A percentile compares a stretch with the other conserved stretches of the same genome.
These are phyloP conservation scores for Asterophora parasitica DNA, from an alignment of 768 basidiomycete species.

Conservation along the genomic window DNA sequence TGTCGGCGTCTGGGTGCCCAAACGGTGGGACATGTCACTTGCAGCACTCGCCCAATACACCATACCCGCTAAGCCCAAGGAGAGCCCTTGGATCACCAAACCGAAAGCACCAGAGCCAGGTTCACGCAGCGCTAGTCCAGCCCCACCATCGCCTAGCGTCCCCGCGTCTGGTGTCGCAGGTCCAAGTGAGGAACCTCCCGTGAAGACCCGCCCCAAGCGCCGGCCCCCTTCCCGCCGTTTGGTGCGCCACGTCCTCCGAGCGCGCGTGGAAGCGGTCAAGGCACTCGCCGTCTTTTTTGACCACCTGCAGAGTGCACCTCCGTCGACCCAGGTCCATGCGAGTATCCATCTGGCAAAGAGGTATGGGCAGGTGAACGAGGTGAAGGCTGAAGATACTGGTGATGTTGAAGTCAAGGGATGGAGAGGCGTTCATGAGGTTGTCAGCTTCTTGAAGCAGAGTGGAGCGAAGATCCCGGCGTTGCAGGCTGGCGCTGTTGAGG, in stretches of 20 bases:
- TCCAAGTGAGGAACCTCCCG: conserved; percentile 36
- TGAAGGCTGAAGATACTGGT: conserved; percentile 19
- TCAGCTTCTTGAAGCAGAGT: conserved; percentile 58
- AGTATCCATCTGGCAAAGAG: conserved; percentile 44
- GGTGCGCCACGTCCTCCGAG: conserved; percentile 84
- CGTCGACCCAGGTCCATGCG: conserved; percentile 36
- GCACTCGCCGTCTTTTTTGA: conserved; percentile 71
- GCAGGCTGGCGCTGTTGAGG: conserved; percentile 41
- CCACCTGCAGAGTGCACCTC: conserved; percentile 43
- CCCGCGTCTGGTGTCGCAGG: conserved; percentile 9
- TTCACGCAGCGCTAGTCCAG: conserved; percentile 12
- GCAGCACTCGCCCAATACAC: conserved; percentile 72
- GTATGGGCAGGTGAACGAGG: conserved; percentile 44
- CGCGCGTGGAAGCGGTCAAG: conserved; percentile 78
- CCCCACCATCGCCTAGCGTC: conserved; percentile 17
- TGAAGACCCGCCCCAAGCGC: conserved; percentile 31
- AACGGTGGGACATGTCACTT: conserved; percentile 74
- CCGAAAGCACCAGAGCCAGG: conserved; percentile 26
- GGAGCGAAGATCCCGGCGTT: conserved; percentile 69
- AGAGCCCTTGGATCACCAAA: conserved; percentile 67
- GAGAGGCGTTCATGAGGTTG: conserved; percentile 67
- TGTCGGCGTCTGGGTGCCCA: conserved; percentile 90
- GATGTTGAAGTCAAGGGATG: conserved; percentile 42
- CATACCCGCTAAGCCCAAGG: conserved; percentile 57
- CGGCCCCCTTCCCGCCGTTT: conserved; percentile 76